These are phyloP conservation scores for Fusarium ramigenum DNA, from an alignment of 2,329 filamentous ascomycete genomes.

Conservation along the genomic window DNA sequence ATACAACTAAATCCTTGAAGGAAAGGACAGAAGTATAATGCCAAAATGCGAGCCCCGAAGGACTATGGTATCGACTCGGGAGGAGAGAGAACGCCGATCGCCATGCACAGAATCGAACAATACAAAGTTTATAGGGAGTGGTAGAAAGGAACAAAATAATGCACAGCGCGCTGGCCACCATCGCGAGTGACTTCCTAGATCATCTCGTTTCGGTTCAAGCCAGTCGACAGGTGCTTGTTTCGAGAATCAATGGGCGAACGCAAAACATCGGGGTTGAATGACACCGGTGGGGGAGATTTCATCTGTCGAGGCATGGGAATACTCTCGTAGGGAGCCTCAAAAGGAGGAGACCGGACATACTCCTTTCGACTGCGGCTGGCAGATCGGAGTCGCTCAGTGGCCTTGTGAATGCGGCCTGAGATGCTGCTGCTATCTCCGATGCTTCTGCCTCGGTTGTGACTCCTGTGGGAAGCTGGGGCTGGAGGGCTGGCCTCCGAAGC, in stretches of 20 bases:
- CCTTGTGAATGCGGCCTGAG: conserved; percentile 63
- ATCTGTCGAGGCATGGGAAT: conserved; percentile 46
- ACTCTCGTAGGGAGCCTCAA: conserved; percentile 55
- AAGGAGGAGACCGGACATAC: conserved; percentile 37
- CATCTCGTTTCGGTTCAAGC: conserved; percentile 65
- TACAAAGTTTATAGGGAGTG: conserved; percentile 33
- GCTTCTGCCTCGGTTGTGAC: conserved; percentile 67
- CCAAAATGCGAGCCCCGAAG: conserved; percentile 18
- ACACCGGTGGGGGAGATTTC: conserved; percentile 50
- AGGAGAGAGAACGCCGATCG: conserved; percentile 49
- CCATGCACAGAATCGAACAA: conserved; percentile 50
- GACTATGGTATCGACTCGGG: conserved; percentile 34
- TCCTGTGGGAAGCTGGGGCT: conserved; percentile 52
- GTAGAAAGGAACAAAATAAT: conserved; percentile 26
- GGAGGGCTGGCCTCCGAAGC: conserved; percentile 38
- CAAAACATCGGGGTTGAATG: conserved; percentile 50
- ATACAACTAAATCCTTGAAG: background rate
- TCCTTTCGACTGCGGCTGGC: conserved; percentile 65
- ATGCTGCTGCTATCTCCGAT: conserved; percentile 61
- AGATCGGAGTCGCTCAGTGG: conserved; percentile 68
- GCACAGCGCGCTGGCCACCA: background rate
- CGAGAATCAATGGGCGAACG: conserved; percentile 47
- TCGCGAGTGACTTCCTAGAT: conserved; percentile 52
- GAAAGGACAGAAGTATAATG: background rate
- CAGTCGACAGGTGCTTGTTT: conserved; percentile 58